Conservation (phyloP, 2,329 filamentous ascomycete species). For the Penicillium decumbens region DNA sequence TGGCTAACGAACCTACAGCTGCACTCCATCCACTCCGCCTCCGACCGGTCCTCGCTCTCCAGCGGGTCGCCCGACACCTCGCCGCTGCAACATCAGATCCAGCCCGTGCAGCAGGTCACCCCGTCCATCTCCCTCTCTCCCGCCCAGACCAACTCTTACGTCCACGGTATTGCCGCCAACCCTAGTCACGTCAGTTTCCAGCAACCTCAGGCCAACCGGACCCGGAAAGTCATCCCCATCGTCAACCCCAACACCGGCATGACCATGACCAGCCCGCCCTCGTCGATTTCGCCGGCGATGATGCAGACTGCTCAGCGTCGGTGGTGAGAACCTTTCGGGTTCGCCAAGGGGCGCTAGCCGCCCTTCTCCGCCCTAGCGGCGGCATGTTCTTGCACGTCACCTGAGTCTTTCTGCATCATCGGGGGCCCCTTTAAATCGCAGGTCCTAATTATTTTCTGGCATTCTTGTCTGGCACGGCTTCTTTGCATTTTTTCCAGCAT, state of each 20-base stretch:
- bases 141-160: constrained; percentile 52
- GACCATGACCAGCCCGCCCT: constrained; percentile 81
- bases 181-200: constrained; percentile 74
- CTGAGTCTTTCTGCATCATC: constrained; percentile 36
- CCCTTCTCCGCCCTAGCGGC: constrained; percentile 29
- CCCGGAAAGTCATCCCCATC: constrained; percentile 94
- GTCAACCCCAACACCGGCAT: constrained; percentile 92
- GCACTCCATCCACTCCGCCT: constrained; percentile 82
- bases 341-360: constrained; percentile 21
- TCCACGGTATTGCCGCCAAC: constrained; percentile 64
- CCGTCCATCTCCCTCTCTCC: constrained; percentile 68
- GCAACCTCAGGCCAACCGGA: constrained; percentile 82
- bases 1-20: constrained; percentile 52
- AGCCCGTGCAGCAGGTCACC: constrained; percentile 67
- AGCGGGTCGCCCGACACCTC: constrained; percentile 91
- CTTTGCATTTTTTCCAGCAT: constrained; percentile 20
- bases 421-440: constrained; percentile 31
- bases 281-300: constrained; percentile 62
- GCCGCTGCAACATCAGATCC: constrained; percentile 76
- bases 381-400: constrained; percentile 34
- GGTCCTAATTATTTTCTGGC: constrained; percentile 31
- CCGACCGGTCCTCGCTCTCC: constrained; percentile 89
- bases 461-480: constrained; percentile 29
- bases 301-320: constrained; percentile 51
- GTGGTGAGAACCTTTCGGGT: constrained; percentile 33